These are phyloP conservation scores for Pyrenochaeta sp. DNA, from an alignment of 2,329 filamentous ascomycete genomes.

Conservation along the genomic window DNA sequence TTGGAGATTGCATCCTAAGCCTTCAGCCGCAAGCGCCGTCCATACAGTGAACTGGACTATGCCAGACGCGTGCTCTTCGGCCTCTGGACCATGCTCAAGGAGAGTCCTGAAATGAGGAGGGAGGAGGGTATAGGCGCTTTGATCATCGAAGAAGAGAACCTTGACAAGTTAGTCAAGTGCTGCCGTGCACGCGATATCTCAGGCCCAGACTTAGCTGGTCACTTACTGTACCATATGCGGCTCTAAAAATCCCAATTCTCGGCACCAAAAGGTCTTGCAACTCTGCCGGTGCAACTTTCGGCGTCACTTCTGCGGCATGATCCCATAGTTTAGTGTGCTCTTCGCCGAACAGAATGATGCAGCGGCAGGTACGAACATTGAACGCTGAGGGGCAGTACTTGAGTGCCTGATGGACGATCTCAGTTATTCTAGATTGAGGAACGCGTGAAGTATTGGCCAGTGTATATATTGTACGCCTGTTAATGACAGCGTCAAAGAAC, in stretches of 20 bases:
- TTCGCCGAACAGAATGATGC: conserved; percentile 35
- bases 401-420: conserved; percentile 34
- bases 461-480: conserved; percentile 37
- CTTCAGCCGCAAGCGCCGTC: conserved; percentile 38
- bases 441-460: conserved; percentile 33
- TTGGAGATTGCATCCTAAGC: conserved; percentile 36
- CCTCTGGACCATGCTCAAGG: conserved; percentile 26
- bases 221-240: conserved; percentile 33
- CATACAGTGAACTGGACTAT: conserved; percentile 38
- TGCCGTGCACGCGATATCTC: background rate
- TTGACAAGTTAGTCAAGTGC: background rate
- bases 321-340: conserved; percentile 37
- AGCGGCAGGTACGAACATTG: conserved; percentile 39
- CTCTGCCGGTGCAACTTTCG: background rate
- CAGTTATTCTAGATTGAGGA: conserved; percentile 32
- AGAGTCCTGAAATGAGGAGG: conserved; percentile 22
- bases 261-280: conserved; percentile 20
- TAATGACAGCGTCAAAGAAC: conserved; percentile 37
- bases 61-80: conserved; percentile 31
- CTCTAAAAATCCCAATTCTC: conserved; percentile 29
- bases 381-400: conserved; percentile 38
- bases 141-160: conserved; percentile 34
- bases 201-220: background rate
- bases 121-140: conserved; percentile 15
- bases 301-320: conserved; percentile 21